A percentile compares a stretch with the other conserved stretches of the same genome.
These are phyloP conservation scores for Lichtheimia ornata DNA, from an alignment of 371 early-diverging fungal species.

Conservation along the genomic window DNA sequence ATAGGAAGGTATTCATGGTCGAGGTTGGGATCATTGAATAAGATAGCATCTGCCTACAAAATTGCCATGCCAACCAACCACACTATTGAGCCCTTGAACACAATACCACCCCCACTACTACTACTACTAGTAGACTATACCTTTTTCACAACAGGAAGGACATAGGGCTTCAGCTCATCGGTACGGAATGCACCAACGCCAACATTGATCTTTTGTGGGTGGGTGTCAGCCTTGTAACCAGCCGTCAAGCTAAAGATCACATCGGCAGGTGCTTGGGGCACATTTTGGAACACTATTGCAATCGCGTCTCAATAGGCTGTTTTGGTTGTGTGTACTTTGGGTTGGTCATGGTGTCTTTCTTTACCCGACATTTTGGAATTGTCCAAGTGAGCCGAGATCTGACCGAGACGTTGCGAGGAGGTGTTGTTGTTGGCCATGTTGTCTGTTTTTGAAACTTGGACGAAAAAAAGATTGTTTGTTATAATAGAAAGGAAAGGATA, in stretches of 20 bases:
- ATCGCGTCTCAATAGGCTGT: no score
- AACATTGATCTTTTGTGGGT: conserved; percentile 87
- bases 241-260: conserved; percentile 88
- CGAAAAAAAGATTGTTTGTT: background rate
- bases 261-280: conserved; percentile 85
- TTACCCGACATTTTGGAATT: conserved; percentile 5
- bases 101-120: no score
- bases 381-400: conserved; percentile 21
- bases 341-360: background rate
- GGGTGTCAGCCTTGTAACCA: conserved; percentile 78
- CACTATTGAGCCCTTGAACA: background rate
- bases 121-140: conserved; percentile 37
- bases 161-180: conserved; percentile 91
- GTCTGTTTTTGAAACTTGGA: background rate
- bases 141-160: conserved; percentile 92
- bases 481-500: background rate
- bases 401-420: conserved; percentile 22
- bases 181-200: conserved; percentile 97
- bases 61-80: no score
- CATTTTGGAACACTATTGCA: conserved; percentile 53
- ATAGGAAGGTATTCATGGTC: conserved; percentile 97
- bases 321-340: no score
- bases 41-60: conserved; percentile 84
- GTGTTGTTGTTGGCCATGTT: conserved; percentile 3
- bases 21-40: conserved; percentile 67